Base-by-base conservation (phyloP, 768 basidiomycete genomes). In the Rhizopogon sp. region DNA sequence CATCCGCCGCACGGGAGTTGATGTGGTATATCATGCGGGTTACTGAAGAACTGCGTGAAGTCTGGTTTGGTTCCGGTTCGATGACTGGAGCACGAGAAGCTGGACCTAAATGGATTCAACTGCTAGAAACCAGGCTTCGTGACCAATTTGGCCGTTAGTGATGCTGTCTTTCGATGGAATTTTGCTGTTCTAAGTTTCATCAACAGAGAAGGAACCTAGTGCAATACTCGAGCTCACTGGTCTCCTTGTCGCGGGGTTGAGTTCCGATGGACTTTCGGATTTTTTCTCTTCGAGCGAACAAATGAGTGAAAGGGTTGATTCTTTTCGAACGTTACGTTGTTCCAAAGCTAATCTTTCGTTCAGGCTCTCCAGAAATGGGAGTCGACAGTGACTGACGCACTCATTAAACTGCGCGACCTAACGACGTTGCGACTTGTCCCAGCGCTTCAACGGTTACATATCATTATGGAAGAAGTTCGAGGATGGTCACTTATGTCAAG, bases 291-390 rank as follows among this genome's bases (percentile, higher is more conserved):
- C 87, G 56, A 81, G 81, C 17, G 88, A 90, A 61, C 84, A 86
- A 63, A 87, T 88, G 79, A 89, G 85, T 56, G 90, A 93, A 71
- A 76, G 91, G 66, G 91, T 90, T 71, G 61, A 73, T 66, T 25
- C 25, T 39, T 54, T 43, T 42, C 41, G 41, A 47, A 50, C 13
- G 20, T 43, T 58, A 46, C 22, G 58, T 58, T 54, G 43, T 54
- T 50, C 10, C 29, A 44, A n/a, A 57, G 35, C 62, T 70, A 54
- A 71, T 55, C 41, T 43, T 58, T 39, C 35, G 64, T 57, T 49
- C 59, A 93, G 90, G 83, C 84, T 45, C 76, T 93, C 54, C 84
- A 85, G 65, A 90, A 90, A 66, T 93, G 90, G 90, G 90, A 93
- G 65, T 74, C 81, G 1, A 83, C 82, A 4, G 79, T 91, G 60